A percentile compares a stretch with the other conserved stretches of the same genome.
Evolutionary conservation across 345 rosid species (phyloP).

Genomic region (Sisymbrium altissimum): DNA sequence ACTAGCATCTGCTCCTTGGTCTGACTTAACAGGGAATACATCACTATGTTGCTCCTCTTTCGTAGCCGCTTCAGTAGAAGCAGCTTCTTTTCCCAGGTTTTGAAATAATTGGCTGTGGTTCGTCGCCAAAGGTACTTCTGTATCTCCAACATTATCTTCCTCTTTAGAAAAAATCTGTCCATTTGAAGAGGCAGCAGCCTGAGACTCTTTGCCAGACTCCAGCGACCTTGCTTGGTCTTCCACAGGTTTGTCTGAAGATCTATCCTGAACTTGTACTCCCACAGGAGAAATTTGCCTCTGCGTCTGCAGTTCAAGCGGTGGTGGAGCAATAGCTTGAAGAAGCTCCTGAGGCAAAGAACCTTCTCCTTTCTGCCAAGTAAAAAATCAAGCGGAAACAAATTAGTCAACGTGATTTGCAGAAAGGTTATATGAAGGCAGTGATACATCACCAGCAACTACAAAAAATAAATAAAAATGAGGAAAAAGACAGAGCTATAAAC

Average conservation of each 20-base stretch:
- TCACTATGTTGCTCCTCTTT: conserved; percentile 79
- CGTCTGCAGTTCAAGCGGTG: conserved; percentile 74
- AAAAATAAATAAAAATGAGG: background rate
- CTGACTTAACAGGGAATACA: conserved; percentile 52
- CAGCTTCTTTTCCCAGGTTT: conserved; percentile 49
- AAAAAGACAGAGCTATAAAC: conserved; percentile 37
- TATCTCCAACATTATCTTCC: conserved; percentile 56
- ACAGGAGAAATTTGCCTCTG: conserved; percentile 48
- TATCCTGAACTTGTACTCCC: conserved; percentile 57
- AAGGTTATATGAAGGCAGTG: background rate
- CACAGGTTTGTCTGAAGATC: conserved; percentile 49
- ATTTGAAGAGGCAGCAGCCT: conserved; percentile 42
- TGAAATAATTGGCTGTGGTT: conserved; percentile 45
- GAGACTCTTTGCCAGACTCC: conserved; percentile 59
- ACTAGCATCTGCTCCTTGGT: conserved; percentile 66
- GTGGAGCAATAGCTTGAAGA: conserved; percentile 86
- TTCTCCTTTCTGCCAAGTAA: conserved; percentile 83
- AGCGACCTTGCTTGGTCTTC: conserved; percentile 57
- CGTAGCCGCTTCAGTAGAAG: conserved; percentile 39
- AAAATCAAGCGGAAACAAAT: conserved; percentile 1
- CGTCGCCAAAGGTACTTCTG: conserved; percentile 51
- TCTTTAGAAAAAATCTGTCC: conserved; percentile 51
- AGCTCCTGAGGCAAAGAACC: conserved; percentile 91
- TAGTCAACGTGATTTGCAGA: conserved; percentile 7
- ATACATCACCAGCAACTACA: conserved; percentile 6